A percentile compares a stretch with the other conserved stretches of the same genome.
phyloP scores from a whole-genome alignment of 768 basidiomycete genomes.

The Rhizopogon roseolus region DNA sequence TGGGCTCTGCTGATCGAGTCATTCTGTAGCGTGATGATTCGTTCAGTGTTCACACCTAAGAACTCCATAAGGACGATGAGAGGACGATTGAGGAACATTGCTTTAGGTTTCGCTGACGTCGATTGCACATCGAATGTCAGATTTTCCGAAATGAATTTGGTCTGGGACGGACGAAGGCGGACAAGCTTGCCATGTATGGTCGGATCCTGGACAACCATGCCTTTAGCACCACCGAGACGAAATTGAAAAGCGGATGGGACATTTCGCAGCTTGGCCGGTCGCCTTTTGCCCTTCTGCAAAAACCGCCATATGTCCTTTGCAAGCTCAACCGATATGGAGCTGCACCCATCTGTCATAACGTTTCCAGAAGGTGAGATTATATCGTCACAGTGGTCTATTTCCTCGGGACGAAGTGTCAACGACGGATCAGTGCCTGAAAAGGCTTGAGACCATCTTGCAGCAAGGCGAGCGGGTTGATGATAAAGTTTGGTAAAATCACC shows the following conservation, averaged over 20 bases:
- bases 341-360: conserved; percentile 50
- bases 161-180: conserved; percentile 39
- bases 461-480: conserved; percentile 41
- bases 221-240: conserved; percentile 43
- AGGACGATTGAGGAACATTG: conserved; percentile 42
- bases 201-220: conserved; percentile 42
- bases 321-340: conserved; percentile 37
- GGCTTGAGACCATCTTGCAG: conserved; percentile 50
- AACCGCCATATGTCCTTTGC: conserved; percentile 30
- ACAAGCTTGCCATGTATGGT: conserved; percentile 30
- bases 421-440: conserved; percentile 50
- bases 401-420: conserved; percentile 27
- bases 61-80: conserved; percentile 46
- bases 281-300: conserved; percentile 25
- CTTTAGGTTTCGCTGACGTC: conserved; percentile 38
- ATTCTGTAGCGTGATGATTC: conserved; percentile 34
- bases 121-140: conserved; percentile 44
- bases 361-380: conserved; percentile 19
- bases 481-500: conserved; percentile 35
- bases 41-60: conserved; percentile 29
- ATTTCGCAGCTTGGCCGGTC: conserved; percentile 7
- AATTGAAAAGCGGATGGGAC: conserved; percentile 40
- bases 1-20: conserved; percentile 32
- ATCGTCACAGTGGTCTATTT: conserved; percentile 29
- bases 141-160: conserved; percentile 38